Evolutionary conservation across 2,329 filamentous ascomycete species (phyloP), one percentile per base, ranked within the genome.

Genomic region (Myriangium duriaei): DNA sequence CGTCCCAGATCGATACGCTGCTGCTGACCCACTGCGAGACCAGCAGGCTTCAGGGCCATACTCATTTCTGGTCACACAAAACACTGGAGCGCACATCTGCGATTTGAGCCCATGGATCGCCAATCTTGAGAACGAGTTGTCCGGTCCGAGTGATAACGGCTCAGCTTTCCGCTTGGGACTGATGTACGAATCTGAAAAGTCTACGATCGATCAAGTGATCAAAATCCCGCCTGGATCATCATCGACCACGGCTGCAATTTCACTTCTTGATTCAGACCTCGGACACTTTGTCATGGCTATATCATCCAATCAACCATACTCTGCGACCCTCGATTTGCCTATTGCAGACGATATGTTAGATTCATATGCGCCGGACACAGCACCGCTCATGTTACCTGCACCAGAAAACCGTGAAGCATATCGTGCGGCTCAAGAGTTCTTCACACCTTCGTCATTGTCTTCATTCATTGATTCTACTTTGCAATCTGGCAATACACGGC

Each of bases 381-480:
- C 38, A 17, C 45, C 43, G n/a, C 34, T 46, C 2, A 42, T 49
- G 14, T 42, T 53, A 11, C 43, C 68, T 65, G 15, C 55, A 69
- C 38, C 63, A 69, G 72, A 76, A 49, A 72, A 74, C n/a, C 73
- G 81, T 29, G 77, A 74, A 30, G 64, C 73, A 1, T 83, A 79
- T 59, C 72, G 77, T 48, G 69, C 76, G 5, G 69, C 77, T 12
- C 68, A 73, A 40, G 63, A 63, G 5, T 74, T 85, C 41, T 72
- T 72, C 39, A 63, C 71, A 41, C 57, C 59, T 5, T 77, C 74
- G 4, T 62, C 64, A 15, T 55, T 83, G 6, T 71, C 75, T 2
- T 55, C 56, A 17, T 60, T 79, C 32, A 61, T 79, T 10, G 69
- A 74, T 35, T 62, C 64, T 31, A 58, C 76, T 26, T 68, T 71